Evolutionary conservation across 2,329 filamentous ascomycete genomes (phyloP).

Genomic region (Falciphora oryzae): DNA sequence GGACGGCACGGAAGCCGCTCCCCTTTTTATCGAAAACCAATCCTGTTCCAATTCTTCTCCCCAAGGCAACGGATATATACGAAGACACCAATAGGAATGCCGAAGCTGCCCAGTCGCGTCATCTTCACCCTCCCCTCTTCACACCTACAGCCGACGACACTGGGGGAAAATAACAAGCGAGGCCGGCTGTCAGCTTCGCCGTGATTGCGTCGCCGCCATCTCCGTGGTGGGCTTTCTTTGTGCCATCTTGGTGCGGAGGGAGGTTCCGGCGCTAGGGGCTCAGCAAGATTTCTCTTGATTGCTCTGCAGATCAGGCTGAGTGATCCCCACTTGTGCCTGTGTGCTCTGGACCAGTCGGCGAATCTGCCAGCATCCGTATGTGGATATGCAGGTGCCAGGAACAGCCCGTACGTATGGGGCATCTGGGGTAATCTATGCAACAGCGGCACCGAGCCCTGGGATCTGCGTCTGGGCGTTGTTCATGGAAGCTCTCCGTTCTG

Average conservation of each 20-base stretch:
- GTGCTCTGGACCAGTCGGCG: neutral
- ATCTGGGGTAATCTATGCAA: neutral
- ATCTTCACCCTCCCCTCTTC: neutral
- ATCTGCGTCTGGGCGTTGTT: no score
- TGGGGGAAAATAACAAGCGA: neutral
- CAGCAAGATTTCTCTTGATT: neutral
- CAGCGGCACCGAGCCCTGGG: no score
- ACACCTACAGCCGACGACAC: neutral
- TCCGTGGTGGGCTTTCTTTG: neutral
- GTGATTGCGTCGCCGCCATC: neutral
- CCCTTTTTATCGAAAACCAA: no score
- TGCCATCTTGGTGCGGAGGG: conserved; percentile 5
- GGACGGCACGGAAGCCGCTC: no score
- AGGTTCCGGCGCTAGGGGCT: conserved; percentile 1
- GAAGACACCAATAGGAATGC: neutral
- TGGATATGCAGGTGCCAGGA: neutral
- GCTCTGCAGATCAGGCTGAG: conserved; percentile 9
- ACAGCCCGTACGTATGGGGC: neutral
- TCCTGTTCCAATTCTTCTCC: no score
- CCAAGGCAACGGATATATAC: neutral
- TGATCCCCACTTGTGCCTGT: neutral
- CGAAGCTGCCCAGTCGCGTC: neutral
- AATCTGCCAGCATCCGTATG: neutral
- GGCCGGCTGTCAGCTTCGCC: neutral
- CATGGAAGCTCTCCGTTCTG: no score